Evolutionary conservation across 768 basidiomycete genomes (phyloP), one percentile per base, ranked within the genome.

Genomic region (Cystofilobasidium bisporidii): DNA sequence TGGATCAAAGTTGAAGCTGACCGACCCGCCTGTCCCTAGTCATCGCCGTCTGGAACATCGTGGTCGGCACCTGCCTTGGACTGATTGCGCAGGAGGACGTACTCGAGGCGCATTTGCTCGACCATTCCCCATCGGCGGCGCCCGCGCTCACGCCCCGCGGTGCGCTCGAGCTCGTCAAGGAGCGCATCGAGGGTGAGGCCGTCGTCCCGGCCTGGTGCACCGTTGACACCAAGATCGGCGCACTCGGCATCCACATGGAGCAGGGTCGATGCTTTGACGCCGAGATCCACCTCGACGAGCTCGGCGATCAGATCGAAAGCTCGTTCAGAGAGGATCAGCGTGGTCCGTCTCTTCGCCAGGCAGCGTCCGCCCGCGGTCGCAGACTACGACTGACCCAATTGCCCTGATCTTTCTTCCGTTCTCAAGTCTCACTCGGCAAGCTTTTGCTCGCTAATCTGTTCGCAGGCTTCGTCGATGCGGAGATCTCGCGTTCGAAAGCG

Each of bases 131-230:
- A 85, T 63, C 88, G 89, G 11, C 77, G 87, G 55, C 47, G 5
- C 56, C 40, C 15, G 56, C 69, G 22, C 61, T 64, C 30, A 69
- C 45, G 11, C 68, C 68, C 11, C 68, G 68, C 32, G 92, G 94
- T 73, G 85, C 87, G 6, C 79, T 99, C 61, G 94, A 97, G 76
- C 82, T 84, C 48, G 90, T 97, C 24, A 81, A 87, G 67, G 90
- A 91, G 73, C 80, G 89, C 45, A 88, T 98, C n/a, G 96, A 99
- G 74, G 93, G 94, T 33, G 91, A 98, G 75, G 90, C 88, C 0
- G 86, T 89, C 33, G 85, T 72, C 38, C 69, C 89, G 12, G 80
- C 85, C 30, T 99, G 94, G 94, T 87, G 88, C 45, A 82, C 82
- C 20, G 86, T 89, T 32, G 94, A 97, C 76, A 94, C 92, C 6